Percentiles rank a stretch among this genome's conserved stretches.
These are phyloP conservation scores for Epichloe amarillans DNA, from an alignment of 2,329 filamentous ascomycete species.

Conservation along the genomic window DNA sequence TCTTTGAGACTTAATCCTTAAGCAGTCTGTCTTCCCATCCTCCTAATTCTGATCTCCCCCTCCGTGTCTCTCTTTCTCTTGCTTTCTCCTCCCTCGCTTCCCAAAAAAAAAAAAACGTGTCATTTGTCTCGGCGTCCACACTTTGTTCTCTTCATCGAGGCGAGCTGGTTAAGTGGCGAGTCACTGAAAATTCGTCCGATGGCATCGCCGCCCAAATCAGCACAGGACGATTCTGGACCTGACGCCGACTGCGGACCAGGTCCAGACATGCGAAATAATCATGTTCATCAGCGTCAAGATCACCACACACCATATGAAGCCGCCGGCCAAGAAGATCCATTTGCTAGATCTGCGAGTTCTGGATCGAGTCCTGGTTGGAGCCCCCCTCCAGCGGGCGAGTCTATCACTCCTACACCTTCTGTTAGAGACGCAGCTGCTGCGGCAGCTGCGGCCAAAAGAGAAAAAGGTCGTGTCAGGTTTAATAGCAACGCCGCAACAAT, in stretches of 20 bases:
- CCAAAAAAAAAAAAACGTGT: not conserved
- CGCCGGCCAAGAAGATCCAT: not conserved
- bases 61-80: not conserved
- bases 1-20: not conserved
- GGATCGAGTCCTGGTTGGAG: not conserved
- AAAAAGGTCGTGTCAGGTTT: slow-evolving; percentile 35
- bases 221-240: slow-evolving; percentile 1
- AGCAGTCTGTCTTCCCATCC: not conserved
- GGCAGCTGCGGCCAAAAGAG: slow-evolving; percentile 18
- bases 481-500: slow-evolving; percentile 29
- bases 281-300: not conserved
- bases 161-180: not conserved
- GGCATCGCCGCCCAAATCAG: slow-evolving; percentile 4
- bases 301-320: not conserved
- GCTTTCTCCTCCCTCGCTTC: not conserved
- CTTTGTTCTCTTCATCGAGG: not conserved
- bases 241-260: not conserved
- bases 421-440: not conserved
- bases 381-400: not conserved
- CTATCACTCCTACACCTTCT: not conserved
- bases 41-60: not conserved
- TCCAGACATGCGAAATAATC: not conserved
- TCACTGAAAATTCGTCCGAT: not conserved
- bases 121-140: not conserved
- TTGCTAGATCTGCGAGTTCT: not conserved